Base-by-base conservation (phyloP, 495 filamentous ascomycete species). In the Cenococcum geophilum region DNA sequence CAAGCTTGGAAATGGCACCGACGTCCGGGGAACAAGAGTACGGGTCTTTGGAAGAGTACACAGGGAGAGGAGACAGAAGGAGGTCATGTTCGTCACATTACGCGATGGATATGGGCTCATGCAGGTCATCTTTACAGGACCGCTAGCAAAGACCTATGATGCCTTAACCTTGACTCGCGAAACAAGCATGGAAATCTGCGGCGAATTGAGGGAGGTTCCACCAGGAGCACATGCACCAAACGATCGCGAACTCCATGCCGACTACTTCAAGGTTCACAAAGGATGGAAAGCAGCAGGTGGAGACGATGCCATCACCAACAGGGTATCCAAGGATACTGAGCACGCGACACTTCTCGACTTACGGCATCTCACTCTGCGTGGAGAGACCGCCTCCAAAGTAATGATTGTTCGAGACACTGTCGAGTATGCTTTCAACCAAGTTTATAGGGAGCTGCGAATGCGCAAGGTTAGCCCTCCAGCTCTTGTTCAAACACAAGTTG, bases 401-500 rank as follows among this genome's bases (percentile, higher is more conserved):
- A 87, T 99, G 82, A 92, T 95, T 76, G 89, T 99, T 21, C 88
- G 92, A 34, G 85, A 90, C 37, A 87, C 87, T 2, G 83, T 92
- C 20, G 83, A 96, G 64, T 80, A 84, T 58, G 92, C 92, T 1
- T 97, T 97, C 77, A 79, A 86, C 66, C 81, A 85, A 70, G 81
- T 84, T 51, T 97, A 92, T 73, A 85, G 87, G 66, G 87, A 91
- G 68, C 80, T 86, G 68, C 81, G 84, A 53, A 81, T 95, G 71
- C 79, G 81, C 52, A 92, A 97, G 75, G 92, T 99, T 50, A 88
- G 87, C 45, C 93, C 93, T 2, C 93, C 93, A 9, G 91, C 90
- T 47, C 89, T 99, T 76, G 95, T 97, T n/a, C 93, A 99, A 75
- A 97, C 93, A 6, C 92, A 97, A 75, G 93, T 97, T 60, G 93